Percentiles rank a stretch among this genome's conserved stretches.
These are phyloP conservation scores for Oidiodendron maius DNA, from an alignment of 495 filamentous ascomycete species.

Conservation along the genomic window DNA sequence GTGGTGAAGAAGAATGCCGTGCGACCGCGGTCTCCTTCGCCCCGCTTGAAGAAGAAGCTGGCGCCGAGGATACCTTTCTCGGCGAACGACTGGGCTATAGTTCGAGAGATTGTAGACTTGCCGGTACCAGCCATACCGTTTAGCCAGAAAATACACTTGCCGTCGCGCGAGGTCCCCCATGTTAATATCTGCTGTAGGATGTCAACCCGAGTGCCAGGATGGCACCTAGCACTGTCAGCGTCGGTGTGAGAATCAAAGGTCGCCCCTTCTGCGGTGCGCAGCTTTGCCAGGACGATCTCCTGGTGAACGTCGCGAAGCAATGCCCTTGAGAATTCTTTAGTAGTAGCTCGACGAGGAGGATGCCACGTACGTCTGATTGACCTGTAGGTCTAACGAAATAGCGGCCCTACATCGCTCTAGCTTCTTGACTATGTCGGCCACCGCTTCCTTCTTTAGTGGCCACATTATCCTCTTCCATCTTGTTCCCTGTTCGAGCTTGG, in stretches of 20 bases:
- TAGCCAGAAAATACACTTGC: conserved; percentile 14
- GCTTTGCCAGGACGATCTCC: conserved; percentile 7
- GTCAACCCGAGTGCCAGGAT: conserved; percentile 23
- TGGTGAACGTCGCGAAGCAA: conserved; percentile 3
- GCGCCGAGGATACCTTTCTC: conserved; percentile 2
- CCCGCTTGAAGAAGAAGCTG: conserved; percentile 12
- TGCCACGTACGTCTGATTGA: conserved; percentile 35
- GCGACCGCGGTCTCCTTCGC: conserved; percentile 12
- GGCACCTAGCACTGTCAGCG: conserved; percentile 24
- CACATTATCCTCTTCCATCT: conserved; percentile 29
- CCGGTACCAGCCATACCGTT: no score
- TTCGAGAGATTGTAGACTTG: conserved; percentile 17
- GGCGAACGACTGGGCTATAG: conserved; percentile 18
- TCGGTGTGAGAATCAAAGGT: conserved; percentile 24
- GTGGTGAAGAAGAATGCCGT: conserved; percentile 9
- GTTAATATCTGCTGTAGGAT: conserved; percentile 17
- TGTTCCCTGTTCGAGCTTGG: conserved; percentile 23
- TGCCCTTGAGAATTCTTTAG: neutral
- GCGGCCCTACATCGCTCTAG: conserved; percentile 29
- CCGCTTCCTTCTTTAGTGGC: conserved; percentile 35
- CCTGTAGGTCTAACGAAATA: conserved; percentile 29
- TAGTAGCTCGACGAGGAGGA: neutral
- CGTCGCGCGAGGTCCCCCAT: conserved; percentile 6
- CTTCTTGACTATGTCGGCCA: conserved; percentile 30
- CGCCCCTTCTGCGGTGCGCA: conserved; percentile 3